phyloP scores from a whole-genome alignment of 2,329 filamentous ascomycete species.

The Colletotrichum acutatum region DNA sequence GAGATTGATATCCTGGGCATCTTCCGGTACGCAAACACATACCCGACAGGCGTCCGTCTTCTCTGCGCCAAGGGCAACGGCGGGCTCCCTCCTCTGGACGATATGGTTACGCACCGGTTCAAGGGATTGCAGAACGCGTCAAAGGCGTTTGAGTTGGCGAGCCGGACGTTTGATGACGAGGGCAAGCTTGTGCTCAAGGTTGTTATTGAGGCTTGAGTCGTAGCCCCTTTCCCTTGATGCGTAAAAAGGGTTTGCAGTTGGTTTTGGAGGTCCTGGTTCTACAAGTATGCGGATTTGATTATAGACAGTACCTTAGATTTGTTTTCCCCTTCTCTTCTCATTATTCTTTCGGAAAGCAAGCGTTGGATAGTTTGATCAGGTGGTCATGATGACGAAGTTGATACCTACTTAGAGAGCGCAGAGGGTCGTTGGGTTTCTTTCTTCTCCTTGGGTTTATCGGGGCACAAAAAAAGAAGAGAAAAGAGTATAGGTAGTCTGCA shows the following conservation, averaged over 20 bases:
- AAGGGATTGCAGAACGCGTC: conserved; percentile 71
- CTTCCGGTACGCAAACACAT: conserved; percentile 80
- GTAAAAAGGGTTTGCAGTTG: background rate
- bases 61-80: conserved; percentile 58
- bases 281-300: background rate
- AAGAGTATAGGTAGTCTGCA: no score
- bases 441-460: background rate
- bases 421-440: background rate
- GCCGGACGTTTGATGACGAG: conserved; percentile 73
- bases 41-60: conserved; percentile 74
- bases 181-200: conserved; percentile 80
- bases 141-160: conserved; percentile 76
- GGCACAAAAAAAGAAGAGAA: background rate
- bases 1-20: conserved; percentile 84
- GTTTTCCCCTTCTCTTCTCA: background rate
- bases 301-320: conserved; percentile 20
- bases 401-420: background rate
- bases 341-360: background rate
- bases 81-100: conserved; percentile 70
- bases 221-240: background rate
- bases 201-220: conserved; percentile 64
- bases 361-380: background rate
- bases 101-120: conserved; percentile 80
- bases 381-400: background rate
- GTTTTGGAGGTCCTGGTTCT: background rate